Conservation (phyloP, 805 yeast genomes). For the Sungouiella blattae region DNA sequence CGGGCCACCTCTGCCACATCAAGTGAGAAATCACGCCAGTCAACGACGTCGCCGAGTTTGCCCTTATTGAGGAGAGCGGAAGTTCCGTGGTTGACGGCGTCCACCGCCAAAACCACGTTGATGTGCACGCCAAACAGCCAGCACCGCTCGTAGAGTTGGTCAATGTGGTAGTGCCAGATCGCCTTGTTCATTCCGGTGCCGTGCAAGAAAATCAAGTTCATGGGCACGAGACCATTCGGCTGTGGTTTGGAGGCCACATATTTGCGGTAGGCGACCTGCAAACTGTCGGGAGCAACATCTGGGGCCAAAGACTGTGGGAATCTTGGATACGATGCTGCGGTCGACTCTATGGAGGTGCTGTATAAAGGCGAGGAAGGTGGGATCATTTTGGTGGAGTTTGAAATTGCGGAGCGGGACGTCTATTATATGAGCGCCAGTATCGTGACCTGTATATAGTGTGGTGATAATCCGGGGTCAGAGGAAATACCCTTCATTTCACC, state of each 20-base stretch:
- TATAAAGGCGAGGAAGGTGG: neutral
- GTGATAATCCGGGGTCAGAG: too few relatives aligned
- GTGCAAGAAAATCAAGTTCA: slow-evolving; percentile 13
- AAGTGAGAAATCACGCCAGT: slow-evolving; percentile 12
- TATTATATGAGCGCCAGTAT: too few relatives aligned
- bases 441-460: too few relatives aligned
- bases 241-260: neutral
- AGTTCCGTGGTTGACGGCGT: slow-evolving; percentile 12
- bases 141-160: slow-evolving; percentile 6
- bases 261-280: slow-evolving; percentile 4
- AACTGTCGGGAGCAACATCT: neutral
- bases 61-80: slow-evolving; percentile 9
- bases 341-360: neutral
- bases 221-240: neutral
- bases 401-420: neutral
- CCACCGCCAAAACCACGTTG: slow-evolving; percentile 10
- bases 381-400: slow-evolving; percentile 1
- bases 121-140: slow-evolving; percentile 1
- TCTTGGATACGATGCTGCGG: neutral
- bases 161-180: slow-evolving; percentile 14
- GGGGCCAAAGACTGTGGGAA: neutral
- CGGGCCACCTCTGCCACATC: slow-evolving; percentile 7
- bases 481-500: too few relatives aligned
- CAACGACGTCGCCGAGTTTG: slow-evolving; percentile 5
- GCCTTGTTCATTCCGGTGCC: slow-evolving; percentile 18